Evolutionary conservation across 2,329 filamentous ascomycete species (phyloP), one percentile per base, ranked within the genome.

Genomic region (Tolypocladium nubicola): DNA sequence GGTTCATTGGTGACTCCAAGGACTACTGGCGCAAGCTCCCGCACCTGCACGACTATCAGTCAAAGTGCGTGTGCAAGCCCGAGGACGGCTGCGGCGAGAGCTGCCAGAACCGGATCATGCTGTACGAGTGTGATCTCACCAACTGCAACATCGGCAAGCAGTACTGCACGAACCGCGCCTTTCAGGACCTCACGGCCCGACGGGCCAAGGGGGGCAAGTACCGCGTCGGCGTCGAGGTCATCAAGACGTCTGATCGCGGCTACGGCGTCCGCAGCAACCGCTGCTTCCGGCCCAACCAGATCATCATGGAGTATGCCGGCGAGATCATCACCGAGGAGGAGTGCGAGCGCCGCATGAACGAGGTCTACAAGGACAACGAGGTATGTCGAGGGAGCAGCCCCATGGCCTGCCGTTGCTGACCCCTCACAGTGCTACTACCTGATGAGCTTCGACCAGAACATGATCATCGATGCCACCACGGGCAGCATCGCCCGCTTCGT

Each of bases 371-470:
- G 71, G 83, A 96, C 69, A 96, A 96, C 65, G 87, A 94, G 75
- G 91, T 96, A 71, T 71, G 84, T 71, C 23, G 16, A 33, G 16
- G 9, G 47, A 50, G n/a, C 8, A 6, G 23, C 23, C 23, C 23
- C 23, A 30, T 45, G 43, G 8, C 26, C 2, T 50, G 13, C n/a
- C 2, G 9, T 38, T 9, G 6, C 33, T 47, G 26, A 53, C 30
- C 26, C 41, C 23, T 56, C 7, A 4, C 64, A 96, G 89, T 96
- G 91, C 73, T 97, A 96, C 73, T 99, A 99, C 71, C 79, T 99
- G 54, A 99, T 99, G 94, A 91, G 90, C 57, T 97, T 97, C 69
- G 92, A 97, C 68, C 91, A 97, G 71, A 94, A 95, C 72, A 94
- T 97, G 85, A 96, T 97, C 66, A 96, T 99, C 62, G 94, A 99